Evolutionary conservation across 345 rosid species (phyloP).

Genomic region (Pistacia vera): DNA sequence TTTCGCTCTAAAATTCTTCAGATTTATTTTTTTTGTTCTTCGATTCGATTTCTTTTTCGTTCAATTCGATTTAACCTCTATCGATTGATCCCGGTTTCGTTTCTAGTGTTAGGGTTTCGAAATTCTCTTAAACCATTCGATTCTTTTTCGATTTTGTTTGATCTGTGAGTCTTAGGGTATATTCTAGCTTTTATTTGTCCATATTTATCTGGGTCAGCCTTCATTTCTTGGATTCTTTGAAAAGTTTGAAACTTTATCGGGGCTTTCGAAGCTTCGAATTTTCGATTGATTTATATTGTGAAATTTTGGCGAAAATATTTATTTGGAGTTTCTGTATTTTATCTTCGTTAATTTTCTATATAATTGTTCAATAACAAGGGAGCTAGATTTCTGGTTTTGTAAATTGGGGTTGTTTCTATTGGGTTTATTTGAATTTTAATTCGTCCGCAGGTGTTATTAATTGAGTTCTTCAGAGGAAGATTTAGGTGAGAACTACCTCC

Average conservation of each 20-base stretch:
- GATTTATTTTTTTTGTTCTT: neutral
- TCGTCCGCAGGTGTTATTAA: neutral
- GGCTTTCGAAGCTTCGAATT: neutral
- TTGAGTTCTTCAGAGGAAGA: neutral
- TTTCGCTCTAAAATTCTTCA: conserved; percentile 4
- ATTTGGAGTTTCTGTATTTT: neutral
- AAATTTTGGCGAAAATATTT: neutral
- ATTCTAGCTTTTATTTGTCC: conserved; percentile 1
- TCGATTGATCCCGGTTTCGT: conserved; percentile 19
- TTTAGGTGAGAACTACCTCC: conserved; percentile 18
- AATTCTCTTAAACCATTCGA: neutral
- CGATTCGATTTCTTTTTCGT: neutral
- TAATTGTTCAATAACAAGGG: neutral
- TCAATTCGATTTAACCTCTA: conserved; percentile 20
- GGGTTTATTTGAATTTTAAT: neutral
- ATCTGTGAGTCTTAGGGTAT: conserved; percentile 16
- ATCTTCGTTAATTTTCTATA: neutral
- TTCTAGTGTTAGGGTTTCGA: conserved; percentile 48
- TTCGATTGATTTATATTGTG: neutral
- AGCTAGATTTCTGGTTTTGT: conserved; percentile 1
- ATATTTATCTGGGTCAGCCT: conserved; percentile 19
- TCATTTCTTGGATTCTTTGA: neutral
- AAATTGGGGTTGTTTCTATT: conserved; percentile 6
- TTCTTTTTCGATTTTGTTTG: conserved; percentile 10
- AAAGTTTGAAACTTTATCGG: neutral